phyloP scores from a whole-genome alignment of 1,284 basidiomycete species.

The Filobasidium uniguttulatum region DNA sequence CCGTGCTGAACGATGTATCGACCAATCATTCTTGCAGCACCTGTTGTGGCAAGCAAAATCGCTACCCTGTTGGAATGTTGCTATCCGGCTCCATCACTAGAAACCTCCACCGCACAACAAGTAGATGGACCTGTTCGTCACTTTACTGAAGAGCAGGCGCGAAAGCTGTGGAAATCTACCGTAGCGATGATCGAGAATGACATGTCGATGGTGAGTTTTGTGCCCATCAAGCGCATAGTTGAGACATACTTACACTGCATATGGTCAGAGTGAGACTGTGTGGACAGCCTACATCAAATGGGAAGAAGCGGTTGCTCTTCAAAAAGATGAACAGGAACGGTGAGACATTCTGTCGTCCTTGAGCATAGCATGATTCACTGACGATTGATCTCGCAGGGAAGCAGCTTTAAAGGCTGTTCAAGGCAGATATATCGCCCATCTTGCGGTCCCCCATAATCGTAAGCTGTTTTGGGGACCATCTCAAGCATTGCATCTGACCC shows the following conservation, averaged over 20 bases:
- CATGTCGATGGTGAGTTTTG: slow-evolving; percentile 1
- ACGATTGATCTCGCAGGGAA: no score
- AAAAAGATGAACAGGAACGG: slow-evolving; percentile 2
- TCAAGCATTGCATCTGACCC: no score
- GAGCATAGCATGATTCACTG: no score
- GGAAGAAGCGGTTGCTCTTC: slow-evolving; percentile 7
- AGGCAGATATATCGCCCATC: not conserved
- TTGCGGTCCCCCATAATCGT: not conserved
- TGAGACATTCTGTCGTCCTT: no score
- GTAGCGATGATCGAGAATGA: slow-evolving; percentile 1
- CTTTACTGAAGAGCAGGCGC: slow-evolving; percentile 6
- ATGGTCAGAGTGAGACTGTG: slow-evolving; percentile 1
- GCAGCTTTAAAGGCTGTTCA: not conserved
- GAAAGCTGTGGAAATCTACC: slow-evolving; percentile 1
- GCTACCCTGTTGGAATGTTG: not conserved
- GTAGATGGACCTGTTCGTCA: not conserved
- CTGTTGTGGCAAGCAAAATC: not conserved
- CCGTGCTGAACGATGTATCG: no score
- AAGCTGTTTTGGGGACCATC: slow-evolving; percentile 24
- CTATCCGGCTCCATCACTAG: slow-evolving; percentile 4
- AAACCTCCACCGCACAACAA: not conserved
- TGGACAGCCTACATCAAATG: slow-evolving; percentile 10
- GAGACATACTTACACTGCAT: no score
- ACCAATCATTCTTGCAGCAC: not conserved
- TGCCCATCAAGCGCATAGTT: not conserved